Evolutionary conservation across 2,329 filamentous ascomycete genomes (phyloP).

Genomic region (Pseudocercospora pini-densiflorae): DNA sequence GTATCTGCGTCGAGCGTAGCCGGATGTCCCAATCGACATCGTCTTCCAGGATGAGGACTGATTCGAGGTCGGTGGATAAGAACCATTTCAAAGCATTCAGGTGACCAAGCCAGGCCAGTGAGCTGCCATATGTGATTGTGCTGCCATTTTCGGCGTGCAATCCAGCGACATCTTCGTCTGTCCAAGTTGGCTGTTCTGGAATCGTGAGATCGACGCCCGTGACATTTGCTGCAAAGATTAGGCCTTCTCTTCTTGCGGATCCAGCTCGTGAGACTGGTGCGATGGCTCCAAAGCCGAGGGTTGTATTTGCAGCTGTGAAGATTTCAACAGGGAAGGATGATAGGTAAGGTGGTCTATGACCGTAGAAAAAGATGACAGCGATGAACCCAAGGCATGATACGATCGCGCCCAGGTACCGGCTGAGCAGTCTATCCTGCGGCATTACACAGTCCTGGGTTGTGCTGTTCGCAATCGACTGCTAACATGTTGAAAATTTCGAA

Average conservation of each 20-base stretch:
- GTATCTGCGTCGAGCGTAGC: constrained; percentile 48
- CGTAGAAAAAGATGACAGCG: neutral
- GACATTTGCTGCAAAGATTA: constrained; percentile 45
- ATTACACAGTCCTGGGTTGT: neutral
- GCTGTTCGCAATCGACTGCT: neutral
- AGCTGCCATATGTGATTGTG: constrained; percentile 42
- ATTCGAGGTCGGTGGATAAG: constrained; percentile 46
- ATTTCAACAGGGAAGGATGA: neutral
- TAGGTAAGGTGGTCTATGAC: neutral
- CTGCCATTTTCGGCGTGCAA: constrained; percentile 38
- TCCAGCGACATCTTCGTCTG: constrained; percentile 38
- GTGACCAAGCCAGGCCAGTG: constrained; percentile 49
- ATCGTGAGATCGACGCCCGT: constrained; percentile 45
- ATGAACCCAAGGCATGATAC: neutral
- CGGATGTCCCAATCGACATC: constrained; percentile 53
- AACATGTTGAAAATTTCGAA: neutral
- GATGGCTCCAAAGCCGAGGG: constrained; percentile 41
- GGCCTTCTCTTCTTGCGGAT: constrained; percentile 41
- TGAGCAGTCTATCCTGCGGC: neutral
- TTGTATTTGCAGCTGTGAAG: neutral
- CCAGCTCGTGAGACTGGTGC: constrained; percentile 43
- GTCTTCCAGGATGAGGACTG: constrained; percentile 51
- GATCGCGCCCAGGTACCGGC: neutral
- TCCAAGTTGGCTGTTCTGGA: constrained; percentile 45
- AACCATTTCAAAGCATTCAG: constrained; percentile 46